Conservation (phyloP, 2,329 filamentous ascomycete species). For the Fonsecaea monophora region DNA sequence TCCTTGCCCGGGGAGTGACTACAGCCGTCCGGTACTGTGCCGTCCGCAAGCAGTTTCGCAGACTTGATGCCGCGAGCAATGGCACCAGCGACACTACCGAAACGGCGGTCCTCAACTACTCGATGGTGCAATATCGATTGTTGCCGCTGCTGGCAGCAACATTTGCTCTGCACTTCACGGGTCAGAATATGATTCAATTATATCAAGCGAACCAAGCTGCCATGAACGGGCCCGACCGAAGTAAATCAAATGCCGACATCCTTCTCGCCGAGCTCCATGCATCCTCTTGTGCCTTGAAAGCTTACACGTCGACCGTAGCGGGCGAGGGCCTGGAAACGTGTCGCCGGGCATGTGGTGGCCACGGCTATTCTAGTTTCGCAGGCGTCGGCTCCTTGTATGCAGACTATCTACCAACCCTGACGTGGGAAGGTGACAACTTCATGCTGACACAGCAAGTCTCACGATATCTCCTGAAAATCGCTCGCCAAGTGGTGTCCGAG, state of each 20-base stretch:
- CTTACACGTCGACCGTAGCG: constrained; percentile 72
- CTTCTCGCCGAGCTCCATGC: constrained; percentile 76
- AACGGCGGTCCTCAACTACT: constrained; percentile 78
- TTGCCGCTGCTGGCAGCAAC: constrained; percentile 74
- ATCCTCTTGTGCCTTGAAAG: constrained; percentile 77
- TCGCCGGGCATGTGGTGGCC: constrained; percentile 75
- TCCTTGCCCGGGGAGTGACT: constrained; percentile 75
- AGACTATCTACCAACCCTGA: constrained; percentile 73
- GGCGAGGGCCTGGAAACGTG: constrained; percentile 77
- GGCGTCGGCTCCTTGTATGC: constrained; percentile 78
- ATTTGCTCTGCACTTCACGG: constrained; percentile 78
- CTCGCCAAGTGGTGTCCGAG: constrained; percentile 41
- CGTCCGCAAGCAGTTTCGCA: constrained; percentile 77
- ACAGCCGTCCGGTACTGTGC: constrained; percentile 77
- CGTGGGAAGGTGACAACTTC: constrained; percentile 81
- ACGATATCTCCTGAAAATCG: constrained; percentile 76
- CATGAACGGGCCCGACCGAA: constrained; percentile 54
- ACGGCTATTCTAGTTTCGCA: constrained; percentile 75
- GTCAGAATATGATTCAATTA: constrained; percentile 74
- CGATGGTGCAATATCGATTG: constrained; percentile 77
- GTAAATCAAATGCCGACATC: constrained; percentile 52
- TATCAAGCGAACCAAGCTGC: constrained; percentile 74
- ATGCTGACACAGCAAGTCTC: constrained; percentile 81
- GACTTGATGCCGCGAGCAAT: constrained; percentile 66
- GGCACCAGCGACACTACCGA: constrained; percentile 58